These are phyloP conservation scores for Sporothrix pseudoabietina DNA, from an alignment of 2,329 filamentous ascomycete genomes.

Conservation along the genomic window DNA sequence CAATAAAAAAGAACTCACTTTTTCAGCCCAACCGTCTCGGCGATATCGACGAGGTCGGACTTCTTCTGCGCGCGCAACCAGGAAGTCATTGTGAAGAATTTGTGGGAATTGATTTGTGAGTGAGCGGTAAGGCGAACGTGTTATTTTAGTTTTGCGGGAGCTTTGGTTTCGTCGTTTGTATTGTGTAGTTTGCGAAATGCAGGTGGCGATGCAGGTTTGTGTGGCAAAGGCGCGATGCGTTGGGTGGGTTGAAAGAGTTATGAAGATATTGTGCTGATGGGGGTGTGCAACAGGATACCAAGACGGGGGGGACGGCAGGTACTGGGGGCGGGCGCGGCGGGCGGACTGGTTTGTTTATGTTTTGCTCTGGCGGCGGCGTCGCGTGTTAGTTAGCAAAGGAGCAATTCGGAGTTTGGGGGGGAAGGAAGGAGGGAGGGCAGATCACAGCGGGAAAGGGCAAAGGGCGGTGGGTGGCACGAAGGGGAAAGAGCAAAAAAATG, in stretches of 20 bases:
- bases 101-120: background rate
- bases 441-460: conserved; percentile 16
- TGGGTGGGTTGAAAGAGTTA: background rate
- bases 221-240: conserved; percentile 11
- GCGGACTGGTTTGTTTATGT: conserved; percentile 31
- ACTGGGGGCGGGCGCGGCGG: conserved; percentile 15
- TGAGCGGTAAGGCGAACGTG: background rate
- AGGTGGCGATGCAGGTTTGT: conserved; percentile 22
- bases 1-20: conserved; percentile 55
- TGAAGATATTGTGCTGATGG: conserved; percentile 24
- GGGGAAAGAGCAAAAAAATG: conserved; percentile 14
- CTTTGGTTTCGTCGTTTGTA: background rate
- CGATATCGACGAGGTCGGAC: conserved; percentile 73
- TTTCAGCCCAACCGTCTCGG: conserved; percentile 68
- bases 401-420: conserved; percentile 17
- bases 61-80: conserved; percentile 85
- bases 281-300: conserved; percentile 11
- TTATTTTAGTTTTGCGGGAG: background rate
- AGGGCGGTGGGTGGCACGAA: conserved; percentile 9
- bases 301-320: conserved; percentile 17
- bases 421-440: background rate
- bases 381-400: conserved; percentile 26
- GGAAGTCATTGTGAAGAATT: conserved; percentile 43
- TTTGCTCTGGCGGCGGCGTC: conserved; percentile 28
- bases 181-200: background rate